Evolutionary conservation across 768 basidiomycete genomes (phyloP).

Genomic region (Mycena galopus): DNA sequence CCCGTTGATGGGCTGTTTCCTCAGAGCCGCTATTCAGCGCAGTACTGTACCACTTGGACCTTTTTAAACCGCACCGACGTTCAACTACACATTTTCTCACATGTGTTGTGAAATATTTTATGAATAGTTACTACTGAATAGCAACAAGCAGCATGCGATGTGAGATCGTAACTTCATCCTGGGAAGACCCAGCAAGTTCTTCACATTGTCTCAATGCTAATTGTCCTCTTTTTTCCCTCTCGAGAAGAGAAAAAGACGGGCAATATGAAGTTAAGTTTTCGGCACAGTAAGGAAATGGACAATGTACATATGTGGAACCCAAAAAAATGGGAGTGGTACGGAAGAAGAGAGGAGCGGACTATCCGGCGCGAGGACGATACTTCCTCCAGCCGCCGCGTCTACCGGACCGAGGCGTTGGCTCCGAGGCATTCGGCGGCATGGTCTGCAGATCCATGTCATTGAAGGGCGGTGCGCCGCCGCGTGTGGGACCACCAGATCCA

Average conservation of each 20-base stretch:
- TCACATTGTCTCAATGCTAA: no score
- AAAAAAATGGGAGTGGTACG: background rate
- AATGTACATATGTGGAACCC: background rate
- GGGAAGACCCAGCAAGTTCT: no score
- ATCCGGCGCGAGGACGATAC: background rate
- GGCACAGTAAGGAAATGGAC: constrained; percentile 1
- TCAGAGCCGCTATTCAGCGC: no score
- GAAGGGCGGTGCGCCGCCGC: constrained; percentile 16
- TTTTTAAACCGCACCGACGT: no score
- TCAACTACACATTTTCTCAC: no score
- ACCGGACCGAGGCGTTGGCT: background rate
- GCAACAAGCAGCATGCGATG: no score
- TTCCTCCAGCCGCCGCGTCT: background rate
- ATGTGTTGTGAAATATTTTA: no score
- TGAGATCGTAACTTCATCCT: no score
- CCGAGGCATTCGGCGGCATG: background rate
- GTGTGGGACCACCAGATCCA: background rate
- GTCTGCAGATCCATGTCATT: constrained; percentile 12
- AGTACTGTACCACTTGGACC: no score
- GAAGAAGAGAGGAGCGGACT: background rate
- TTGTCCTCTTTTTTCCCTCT: no score
- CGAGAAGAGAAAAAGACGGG: background rate
- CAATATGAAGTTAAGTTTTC: constrained; percentile 28
- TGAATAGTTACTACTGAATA: no score
- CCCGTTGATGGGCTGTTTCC: no score